Evolutionary conservation across 441 rosid genomes (phyloP).

Genomic region (Gossypium schwendimanii): DNA sequence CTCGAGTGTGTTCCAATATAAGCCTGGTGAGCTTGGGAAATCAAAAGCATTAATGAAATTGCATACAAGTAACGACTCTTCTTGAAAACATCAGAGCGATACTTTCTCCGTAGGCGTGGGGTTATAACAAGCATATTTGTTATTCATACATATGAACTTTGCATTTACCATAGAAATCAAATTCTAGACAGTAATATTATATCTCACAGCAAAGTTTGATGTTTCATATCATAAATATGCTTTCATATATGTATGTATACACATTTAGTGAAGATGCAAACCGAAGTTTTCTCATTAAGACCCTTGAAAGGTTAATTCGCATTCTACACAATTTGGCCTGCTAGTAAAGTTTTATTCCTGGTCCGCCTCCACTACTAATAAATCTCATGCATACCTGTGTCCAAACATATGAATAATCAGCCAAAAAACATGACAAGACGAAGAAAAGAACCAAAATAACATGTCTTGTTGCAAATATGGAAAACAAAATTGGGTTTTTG

Average conservation of each 20-base stretch:
- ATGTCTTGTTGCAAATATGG: background rate
- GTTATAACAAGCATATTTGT: background rate
- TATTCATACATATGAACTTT: background rate
- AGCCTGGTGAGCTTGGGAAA: no score
- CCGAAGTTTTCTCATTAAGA: slow-evolving; percentile 22
- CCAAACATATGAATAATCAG: slow-evolving; percentile 8
- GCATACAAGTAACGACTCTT: no score
- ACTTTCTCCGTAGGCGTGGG: no score
- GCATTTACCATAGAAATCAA: background rate
- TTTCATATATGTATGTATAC: slow-evolving; percentile 9
- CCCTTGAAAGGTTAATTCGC: slow-evolving; percentile 15
- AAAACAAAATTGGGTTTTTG: background rate
- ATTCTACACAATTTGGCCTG: slow-evolving; percentile 19
- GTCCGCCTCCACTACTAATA: slow-evolving; percentile 7
- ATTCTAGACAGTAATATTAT: background rate
- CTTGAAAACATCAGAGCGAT: no score
- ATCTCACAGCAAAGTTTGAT: slow-evolving; percentile 14
- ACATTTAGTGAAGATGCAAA: slow-evolving; percentile 11
- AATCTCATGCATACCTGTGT: slow-evolving; percentile 19
- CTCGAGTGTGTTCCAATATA: no score
- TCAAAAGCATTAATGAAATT: no score
- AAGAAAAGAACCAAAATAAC: background rate
- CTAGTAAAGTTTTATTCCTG: slow-evolving; percentile 10
- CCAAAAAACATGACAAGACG: background rate
- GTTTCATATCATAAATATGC: slow-evolving; percentile 12